Evolutionary conservation across 2,329 filamentous ascomycete species (phyloP).

Genomic region (Chaetomiaceae sp.): DNA sequence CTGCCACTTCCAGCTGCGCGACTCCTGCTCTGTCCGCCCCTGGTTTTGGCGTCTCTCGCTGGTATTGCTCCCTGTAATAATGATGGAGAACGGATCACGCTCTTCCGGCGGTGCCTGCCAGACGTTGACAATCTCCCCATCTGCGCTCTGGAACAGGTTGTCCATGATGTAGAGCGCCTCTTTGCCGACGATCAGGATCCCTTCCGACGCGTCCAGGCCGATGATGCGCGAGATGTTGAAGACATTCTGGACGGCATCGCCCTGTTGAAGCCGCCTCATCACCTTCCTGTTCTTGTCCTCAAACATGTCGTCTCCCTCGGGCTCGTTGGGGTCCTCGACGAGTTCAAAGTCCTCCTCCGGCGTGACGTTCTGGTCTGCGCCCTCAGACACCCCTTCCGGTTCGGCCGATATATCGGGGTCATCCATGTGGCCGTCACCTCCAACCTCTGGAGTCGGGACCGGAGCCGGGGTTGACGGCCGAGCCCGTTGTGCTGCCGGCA

Average conservation of each 20-base stretch:
- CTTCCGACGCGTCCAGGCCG: constrained; percentile 88
- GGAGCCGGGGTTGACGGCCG: constrained; percentile 23
- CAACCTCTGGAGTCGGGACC: constrained; percentile 16
- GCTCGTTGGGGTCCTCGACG: constrained; percentile 85
- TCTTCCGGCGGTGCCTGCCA: constrained; percentile 91
- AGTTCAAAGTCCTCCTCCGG: constrained; percentile 93
- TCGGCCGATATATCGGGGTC: constrained; percentile 25
- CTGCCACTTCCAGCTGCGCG: constrained; percentile 86
- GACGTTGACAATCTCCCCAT: constrained; percentile 95
- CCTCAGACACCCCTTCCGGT: constrained; percentile 26
- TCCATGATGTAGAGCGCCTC: constrained; percentile 91
- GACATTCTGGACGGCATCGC: constrained; percentile 87
- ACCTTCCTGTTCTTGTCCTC: constrained; percentile 99
- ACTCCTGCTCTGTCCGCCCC: constrained; percentile 66
- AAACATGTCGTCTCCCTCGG: constrained; percentile 69
- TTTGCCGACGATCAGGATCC: constrained; percentile 87
- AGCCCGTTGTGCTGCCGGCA: constrained; percentile 20
- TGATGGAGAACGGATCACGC: constrained; percentile 89
- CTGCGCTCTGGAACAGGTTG: constrained; percentile 89
- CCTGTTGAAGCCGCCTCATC: constrained; percentile 85
- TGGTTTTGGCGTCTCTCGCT: constrained; percentile 43
- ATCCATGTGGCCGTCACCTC: constrained; percentile 20
- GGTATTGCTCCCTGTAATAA: constrained; percentile 51
- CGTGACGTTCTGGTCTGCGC: constrained; percentile 29
- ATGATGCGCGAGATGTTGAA: constrained; percentile 95